phyloP scores from a whole-genome alignment of 1,139 yeast species.

The Pichia sorboxylosa region DNA sequence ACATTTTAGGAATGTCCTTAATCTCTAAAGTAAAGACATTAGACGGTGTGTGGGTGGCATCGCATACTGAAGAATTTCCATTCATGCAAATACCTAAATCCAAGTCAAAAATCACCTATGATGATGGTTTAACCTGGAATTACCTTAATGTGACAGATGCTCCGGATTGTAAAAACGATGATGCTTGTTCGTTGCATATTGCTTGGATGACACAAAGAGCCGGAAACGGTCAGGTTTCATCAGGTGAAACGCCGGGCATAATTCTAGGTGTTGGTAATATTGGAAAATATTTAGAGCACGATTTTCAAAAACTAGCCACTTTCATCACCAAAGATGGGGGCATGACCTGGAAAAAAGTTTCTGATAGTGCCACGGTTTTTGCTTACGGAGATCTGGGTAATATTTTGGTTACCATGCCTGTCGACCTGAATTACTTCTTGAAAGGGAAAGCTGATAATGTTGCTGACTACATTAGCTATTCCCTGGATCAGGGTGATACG shows the following conservation, averaged over 20 bases:
- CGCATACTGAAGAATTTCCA: conserved; percentile 9
- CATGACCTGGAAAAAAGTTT: conserved; percentile 47
- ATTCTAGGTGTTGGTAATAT: conserved; percentile 48
- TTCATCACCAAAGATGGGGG: conserved; percentile 77
- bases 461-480: conserved; percentile 34
- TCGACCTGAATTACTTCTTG: conserved; percentile 12
- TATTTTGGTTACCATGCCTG: conserved; percentile 50
- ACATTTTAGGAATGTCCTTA: conserved; percentile 28
- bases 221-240: conserved; percentile 62
- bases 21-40: conserved; percentile 45
- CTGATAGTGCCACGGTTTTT: conserved; percentile 44
- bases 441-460: conserved; percentile 1
- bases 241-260: conserved; percentile 57
- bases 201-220: conserved; percentile 37
- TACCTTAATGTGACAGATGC: conserved; percentile 35
- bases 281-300: conserved; percentile 42
- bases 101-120: conserved; percentile 33
- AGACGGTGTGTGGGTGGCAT: conserved; percentile 60
- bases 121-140: conserved; percentile 53
- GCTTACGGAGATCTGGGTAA: conserved; percentile 79
- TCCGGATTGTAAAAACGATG: conserved; percentile 32
- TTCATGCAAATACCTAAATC: conserved; percentile 14
- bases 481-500: conserved; percentile 63
- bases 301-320: conserved; percentile 30
- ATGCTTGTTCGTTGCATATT: conserved; percentile 48